Evolutionary conservation across 2,329 filamentous ascomycete genomes (phyloP), one percentile per base, ranked within the genome.

Genomic region (Beauveria asiatica): DNA sequence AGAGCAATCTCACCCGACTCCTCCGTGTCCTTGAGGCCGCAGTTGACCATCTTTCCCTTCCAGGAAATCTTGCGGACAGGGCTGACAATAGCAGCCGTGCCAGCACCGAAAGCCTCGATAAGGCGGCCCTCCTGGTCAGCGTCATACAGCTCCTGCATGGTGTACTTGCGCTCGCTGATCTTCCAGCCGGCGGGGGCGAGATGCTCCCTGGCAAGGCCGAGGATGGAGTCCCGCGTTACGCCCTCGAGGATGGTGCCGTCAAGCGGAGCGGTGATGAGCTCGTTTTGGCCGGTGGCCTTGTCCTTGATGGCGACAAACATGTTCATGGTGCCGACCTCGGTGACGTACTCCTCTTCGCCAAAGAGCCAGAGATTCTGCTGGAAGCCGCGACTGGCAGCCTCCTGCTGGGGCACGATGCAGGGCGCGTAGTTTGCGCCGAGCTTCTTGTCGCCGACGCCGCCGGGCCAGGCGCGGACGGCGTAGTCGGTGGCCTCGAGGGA

Each of bases 351-450:
- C 75, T 97, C 91, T 70, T 95, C 87, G 48, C 92, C 92, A 71
- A 97, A 99, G 37, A 99, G 79, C 94, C 94, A 99, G 58, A 99
- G 82, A 76, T 97, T 99, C 80, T 99, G 94, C 77, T 97, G 93
- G 82, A 92, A 96, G 23, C 94, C 94, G 60, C 92, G 85, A 74
- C 86, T 89, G 50, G 92, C 91, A 46, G 94, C 94, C 76, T 96
- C 85, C 69, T 94, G 84, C 77, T 99, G 94, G 19, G 94, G 94
- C n/a, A 97, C 80, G 69, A 99, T 93, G 79, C 94, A 97, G 6
- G 94, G 94, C n/a, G 94, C 94, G 74, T 99, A 99, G 83, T 99
- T 99, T 70, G 93, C 94, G 63, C 94, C 94, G 39, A 99, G 86
- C 80, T 99, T 99, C 85, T 94, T 96, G 80, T 97, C 92, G 68